Conservation (phyloP, 1,284 basidiomycete genomes). For the Porodaedalea pini region DNA sequence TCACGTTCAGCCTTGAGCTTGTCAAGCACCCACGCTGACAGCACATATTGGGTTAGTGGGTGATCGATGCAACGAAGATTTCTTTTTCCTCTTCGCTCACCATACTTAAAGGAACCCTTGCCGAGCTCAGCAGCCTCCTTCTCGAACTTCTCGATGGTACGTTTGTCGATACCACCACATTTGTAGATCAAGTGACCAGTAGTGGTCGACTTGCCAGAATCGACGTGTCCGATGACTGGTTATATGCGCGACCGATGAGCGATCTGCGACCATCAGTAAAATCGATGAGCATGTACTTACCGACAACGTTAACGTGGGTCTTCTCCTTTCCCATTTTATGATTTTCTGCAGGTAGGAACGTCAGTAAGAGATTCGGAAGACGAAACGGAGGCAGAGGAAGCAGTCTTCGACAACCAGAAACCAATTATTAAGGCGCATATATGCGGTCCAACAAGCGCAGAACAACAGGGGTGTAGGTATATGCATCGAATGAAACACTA, state of each 20-base stretch:
- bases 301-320: constrained; percentile 88
- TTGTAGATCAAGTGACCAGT: constrained; percentile 99
- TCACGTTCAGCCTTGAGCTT: constrained; percentile 99
- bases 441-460: constrained; percentile 12
- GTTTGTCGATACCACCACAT: constrained; percentile 99
- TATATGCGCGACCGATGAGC: constrained; percentile 34
- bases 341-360: constrained; percentile 37
- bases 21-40: constrained; percentile 96
- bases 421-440: constrained; percentile 30
- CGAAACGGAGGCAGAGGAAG: constrained; percentile 10
- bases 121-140: constrained; percentile 99
- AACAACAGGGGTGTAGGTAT: not conserved
- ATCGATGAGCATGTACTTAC: constrained; percentile 42
- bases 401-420: constrained; percentile 42
- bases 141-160: constrained; percentile 99
- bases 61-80: constrained; percentile 20
- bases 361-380: constrained; percentile 27
- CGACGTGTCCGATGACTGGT: constrained; percentile 95
- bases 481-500: constrained; percentile 31
- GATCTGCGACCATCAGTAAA: constrained; percentile 20
- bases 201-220: constrained; percentile 98
- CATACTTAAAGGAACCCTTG: constrained; percentile 99
- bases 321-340: constrained; percentile 88
- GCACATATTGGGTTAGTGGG: constrained; percentile 30
- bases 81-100: constrained; percentile 41